A percentile compares a stretch with the other conserved stretches of the same genome.
Conservation (phyloP, 495 filamentous ascomycete species). For the Podospora anserina region DNA sequence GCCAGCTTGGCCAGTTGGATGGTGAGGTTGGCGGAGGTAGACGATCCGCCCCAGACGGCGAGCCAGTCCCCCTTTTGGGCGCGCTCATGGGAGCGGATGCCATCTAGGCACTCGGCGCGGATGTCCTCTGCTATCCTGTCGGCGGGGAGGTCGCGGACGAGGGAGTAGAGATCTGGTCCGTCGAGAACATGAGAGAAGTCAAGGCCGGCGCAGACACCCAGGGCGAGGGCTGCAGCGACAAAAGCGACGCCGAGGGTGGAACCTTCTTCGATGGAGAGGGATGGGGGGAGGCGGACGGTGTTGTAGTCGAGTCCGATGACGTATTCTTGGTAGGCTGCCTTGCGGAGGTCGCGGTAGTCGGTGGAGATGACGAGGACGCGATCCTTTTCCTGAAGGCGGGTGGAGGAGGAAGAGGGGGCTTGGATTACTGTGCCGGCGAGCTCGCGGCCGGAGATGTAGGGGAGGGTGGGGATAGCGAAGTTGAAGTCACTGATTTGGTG, state of each 20-base stretch:
- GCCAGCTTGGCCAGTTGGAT: constrained; percentile 60
- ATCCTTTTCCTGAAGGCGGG: constrained; percentile 5
- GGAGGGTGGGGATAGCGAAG: constrained; percentile 61
- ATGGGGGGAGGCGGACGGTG: constrained; percentile 54
- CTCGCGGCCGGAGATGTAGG: constrained; percentile 66
- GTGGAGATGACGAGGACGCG: constrained; percentile 61
- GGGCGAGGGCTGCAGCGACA: constrained; percentile 55
- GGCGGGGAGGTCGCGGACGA: constrained; percentile 39
- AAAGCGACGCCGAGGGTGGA: constrained; percentile 64
- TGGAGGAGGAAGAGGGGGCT: not conserved
- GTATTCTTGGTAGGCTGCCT: constrained; percentile 68
- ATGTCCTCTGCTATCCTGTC: constrained; percentile 52
- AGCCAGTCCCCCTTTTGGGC: constrained; percentile 59
- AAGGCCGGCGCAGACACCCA: constrained; percentile 60
- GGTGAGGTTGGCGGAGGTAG: constrained; percentile 57
- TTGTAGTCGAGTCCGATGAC: constrained; percentile 61
- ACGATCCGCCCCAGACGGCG: constrained; percentile 66
- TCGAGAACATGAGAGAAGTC: constrained; percentile 47
- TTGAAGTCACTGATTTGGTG: constrained; percentile 54
- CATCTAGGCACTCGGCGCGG: constrained; percentile 50
- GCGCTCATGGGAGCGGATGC: constrained; percentile 42
- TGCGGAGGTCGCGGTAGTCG: constrained; percentile 67
- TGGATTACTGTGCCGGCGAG: constrained; percentile 56
- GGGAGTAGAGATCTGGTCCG: constrained; percentile 53
- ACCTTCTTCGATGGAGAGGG: constrained; percentile 47